Conservation (phyloP, 2,329 filamentous ascomycete species). For the Ascochyta fabae region DNA sequence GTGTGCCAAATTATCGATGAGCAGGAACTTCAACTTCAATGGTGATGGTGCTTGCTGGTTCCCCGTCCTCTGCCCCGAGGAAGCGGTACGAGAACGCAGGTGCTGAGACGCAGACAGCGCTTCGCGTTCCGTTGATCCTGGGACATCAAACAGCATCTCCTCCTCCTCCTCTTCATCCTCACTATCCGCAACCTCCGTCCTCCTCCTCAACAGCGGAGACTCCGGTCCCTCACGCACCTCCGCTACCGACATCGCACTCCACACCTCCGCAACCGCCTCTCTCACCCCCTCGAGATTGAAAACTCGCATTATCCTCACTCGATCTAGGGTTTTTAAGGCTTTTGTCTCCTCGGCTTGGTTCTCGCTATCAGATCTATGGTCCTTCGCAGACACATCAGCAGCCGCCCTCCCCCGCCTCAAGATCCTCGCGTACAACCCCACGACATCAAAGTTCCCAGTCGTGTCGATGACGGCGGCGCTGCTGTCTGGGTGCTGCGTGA, state of each 20-base stretch:
- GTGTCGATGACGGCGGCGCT: conserved; percentile 56
- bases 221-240: conserved; percentile 4
- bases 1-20: conserved; percentile 51
- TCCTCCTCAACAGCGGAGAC: conserved; percentile 11
- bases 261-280: conserved; percentile 55
- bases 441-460: conserved; percentile 54
- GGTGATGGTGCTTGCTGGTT: no score
- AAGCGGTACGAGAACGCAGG: background rate
- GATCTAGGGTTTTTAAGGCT: conserved; percentile 37
- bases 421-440: conserved; percentile 47
- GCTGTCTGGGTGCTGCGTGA: conserved; percentile 22
- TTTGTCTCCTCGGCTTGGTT: background rate
- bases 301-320: conserved; percentile 57
- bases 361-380: background rate
- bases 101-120: background rate
- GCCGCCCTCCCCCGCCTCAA: conserved; percentile 20
- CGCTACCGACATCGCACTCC: conserved; percentile 27
- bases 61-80: no score
- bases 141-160: conserved; percentile 49
- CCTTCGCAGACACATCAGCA: background rate
- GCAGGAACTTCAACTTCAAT: conserved; percentile 21
- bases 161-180: conserved; percentile 50
- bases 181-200: conserved; percentile 42
- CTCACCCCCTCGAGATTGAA: conserved; percentile 58
- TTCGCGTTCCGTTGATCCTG: background rate